Base-by-base conservation (phyloP, 768 basidiomycete species). In the Neoboletus brunneissimus region DNA sequence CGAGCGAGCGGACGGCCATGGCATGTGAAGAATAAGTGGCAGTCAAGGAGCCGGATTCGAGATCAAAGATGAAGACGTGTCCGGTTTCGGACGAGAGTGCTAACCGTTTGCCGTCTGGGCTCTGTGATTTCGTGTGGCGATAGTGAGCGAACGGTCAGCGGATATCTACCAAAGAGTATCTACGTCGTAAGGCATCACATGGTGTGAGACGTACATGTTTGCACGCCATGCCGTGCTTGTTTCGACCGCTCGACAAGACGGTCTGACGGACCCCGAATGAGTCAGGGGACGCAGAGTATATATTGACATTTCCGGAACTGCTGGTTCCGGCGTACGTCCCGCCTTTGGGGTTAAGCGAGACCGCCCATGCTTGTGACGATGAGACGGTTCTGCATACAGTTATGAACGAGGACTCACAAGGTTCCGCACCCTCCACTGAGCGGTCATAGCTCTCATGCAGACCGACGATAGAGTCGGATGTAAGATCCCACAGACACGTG, bases 1-100 rank as follows among this genome's bases (percentile, higher is more conserved):
- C 82, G 4, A 97, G 71, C 0, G 89, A 87, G 37, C 94, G 86
- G 9, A 94, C 91, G 45, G 86, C 81, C 87, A 94, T 92, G 11
- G 91, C 93, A 70, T 98, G 94, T 3, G 91, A 91, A 5, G 86
- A 85, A 72, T 87, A 95, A 3, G 88, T 90, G 4, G 83, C 77
- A 0, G 80, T 73, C 43, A 96, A 73, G 8, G 85, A 72, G 56
- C 76, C 77, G 2, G 88, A 79, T 67, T 89, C 87, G 38, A 89
- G 69, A 69, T 96, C 94, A 59, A 94, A 88, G 43, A 98, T 77
- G 70, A 83, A 91, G 52, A 96, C 87, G 64, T 93, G 88, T n/a
- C 94, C 94, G 1, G 84, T 80, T 70, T 96, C 94, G 10, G 86
- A 84, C 4, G 92, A 84, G 60, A 96, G 78, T 16, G 91, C 94